A percentile compares a stretch with the other conserved stretches of the same genome.
phyloP scores from a whole-genome alignment of 805 yeast genomes.

The Myxozyma neglecta region DNA sequence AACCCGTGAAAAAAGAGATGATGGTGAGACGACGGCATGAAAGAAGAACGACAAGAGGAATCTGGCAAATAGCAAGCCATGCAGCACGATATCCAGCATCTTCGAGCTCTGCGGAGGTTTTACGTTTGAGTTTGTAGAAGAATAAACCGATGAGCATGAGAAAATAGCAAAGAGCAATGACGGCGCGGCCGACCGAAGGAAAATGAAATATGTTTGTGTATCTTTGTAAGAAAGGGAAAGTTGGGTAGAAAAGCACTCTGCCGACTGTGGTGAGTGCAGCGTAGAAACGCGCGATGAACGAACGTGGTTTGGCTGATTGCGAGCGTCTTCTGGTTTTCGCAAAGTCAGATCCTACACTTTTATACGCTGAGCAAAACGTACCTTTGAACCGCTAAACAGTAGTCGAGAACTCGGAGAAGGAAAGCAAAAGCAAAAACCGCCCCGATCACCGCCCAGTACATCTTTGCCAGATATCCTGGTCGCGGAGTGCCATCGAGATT shows the following conservation, averaged over 20 bases:
- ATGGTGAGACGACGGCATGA: slow-evolving; percentile 31
- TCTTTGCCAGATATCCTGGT: slow-evolving; percentile 35
- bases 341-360: background rate
- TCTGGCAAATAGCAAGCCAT: slow-evolving; percentile 35
- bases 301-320: slow-evolving; percentile 11
- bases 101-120: slow-evolving; percentile 29
- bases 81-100: slow-evolving; percentile 34
- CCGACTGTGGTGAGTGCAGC: slow-evolving; percentile 17
- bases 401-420: slow-evolving; percentile 11
- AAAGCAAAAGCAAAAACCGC: slow-evolving; percentile 27
- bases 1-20: slow-evolving; percentile 32
- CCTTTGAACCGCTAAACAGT: slow-evolving; percentile 10
- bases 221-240: slow-evolving; percentile 5
- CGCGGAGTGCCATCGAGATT: slow-evolving; percentile 33
- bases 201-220: slow-evolving; percentile 1
- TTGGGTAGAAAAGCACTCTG: slow-evolving; percentile 18
- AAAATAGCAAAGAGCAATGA: slow-evolving; percentile 23
- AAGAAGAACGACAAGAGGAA: slow-evolving; percentile 35
- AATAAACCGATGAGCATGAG: slow-evolving; percentile 29
- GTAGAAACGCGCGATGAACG: background rate
- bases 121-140: slow-evolving; percentile 22
- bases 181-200: slow-evolving; percentile 23
- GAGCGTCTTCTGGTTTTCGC: slow-evolving; percentile 8
- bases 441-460: slow-evolving; percentile 35
- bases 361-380: background rate